Base-by-base conservation (phyloP, 2,329 filamentous ascomycete species). In the Xylaria sp. region DNA sequence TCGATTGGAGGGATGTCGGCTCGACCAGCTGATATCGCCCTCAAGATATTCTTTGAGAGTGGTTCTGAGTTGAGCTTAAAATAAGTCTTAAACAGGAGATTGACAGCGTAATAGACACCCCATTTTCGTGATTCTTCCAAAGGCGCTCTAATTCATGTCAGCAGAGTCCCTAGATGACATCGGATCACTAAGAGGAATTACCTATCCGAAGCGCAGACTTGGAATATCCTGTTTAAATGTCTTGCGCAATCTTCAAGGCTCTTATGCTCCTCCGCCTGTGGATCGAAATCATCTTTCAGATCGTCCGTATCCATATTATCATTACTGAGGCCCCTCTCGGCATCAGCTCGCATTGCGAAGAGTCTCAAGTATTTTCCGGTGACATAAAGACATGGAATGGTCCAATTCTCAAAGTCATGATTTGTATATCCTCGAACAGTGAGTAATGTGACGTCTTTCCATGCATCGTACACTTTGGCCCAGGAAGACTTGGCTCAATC, bases 71-170 rank as follows among this genome's bases (percentile, higher is more conserved):
- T 97, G 71, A 98, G 85, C 83, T 93, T 97, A 84, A 99, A 99
- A 80, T 98, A 98, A 1, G 94, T 98, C 82, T 98, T 98, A 88
- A 99, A 99, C 14, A 98, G 85, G 7, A 99, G 86, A 78, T 97
- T 98, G 76, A 94, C 93, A 72, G 95, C 91, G 79, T 94, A 94
- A 83, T 99, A 99, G 56, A 97, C 92, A 6, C 93, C 97, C 96
- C 96, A 99, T 87, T 98, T 99, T 63, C 96, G 90, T 8, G 95
- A 98, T 75, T 97, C 92, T 76, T 94, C 90, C 53, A 98, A 84
- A 14, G 92, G 90, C 69, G 92, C 92, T 80, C 93, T 95, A 75
- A 62, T 64, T 55, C 68, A 68, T 69, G 63, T 76, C 47, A 78
- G 75, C 57, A 4, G 58, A 14, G 60, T 45, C 7, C 24, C 11